Evolutionary conservation across 176 grass and related monocot genomes (phyloP).

Genomic region (Eleusine indica): DNA sequence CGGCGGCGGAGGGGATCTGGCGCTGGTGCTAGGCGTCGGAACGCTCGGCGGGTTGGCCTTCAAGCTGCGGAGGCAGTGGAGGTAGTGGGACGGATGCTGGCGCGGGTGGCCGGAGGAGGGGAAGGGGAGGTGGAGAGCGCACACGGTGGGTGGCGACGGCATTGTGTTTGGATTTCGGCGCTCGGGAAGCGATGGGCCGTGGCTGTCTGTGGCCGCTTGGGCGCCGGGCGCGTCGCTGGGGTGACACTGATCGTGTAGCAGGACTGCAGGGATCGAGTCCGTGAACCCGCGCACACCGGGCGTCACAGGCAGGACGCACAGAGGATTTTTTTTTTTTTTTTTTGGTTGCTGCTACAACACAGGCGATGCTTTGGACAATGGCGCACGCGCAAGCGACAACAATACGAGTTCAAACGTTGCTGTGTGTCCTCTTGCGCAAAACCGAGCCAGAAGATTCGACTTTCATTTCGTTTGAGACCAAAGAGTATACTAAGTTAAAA

Average conservation of each 20-base stretch:
- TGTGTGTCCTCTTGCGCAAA: not conserved
- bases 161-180: constrained; percentile 51
- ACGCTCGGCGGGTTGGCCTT: constrained; percentile 26
- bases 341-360: too few relatives aligned
- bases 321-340: too few relatives aligned
- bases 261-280: not conserved
- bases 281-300: not conserved
- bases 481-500: too few relatives aligned
- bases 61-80: constrained; percentile 32
- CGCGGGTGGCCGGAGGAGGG: constrained; percentile 14
- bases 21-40: constrained; percentile 7
- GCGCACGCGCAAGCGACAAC: not conserved
- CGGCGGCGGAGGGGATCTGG: not conserved
- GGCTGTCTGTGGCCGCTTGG: constrained; percentile 39
- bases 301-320: too few relatives aligned
- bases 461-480: too few relatives aligned
- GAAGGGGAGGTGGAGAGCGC: constrained; percentile 40
- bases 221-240: not conserved
- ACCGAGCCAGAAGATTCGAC: not conserved
- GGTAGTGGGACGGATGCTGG: not conserved
- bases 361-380: not conserved
- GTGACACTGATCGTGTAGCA: not conserved
- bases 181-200: constrained; percentile 31
- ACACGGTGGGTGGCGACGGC: constrained; percentile 38
- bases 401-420: not conserved